These are phyloP conservation scores for Verticillium albo-atrum DNA, from an alignment of 2,329 filamentous ascomycete genomes.

Conservation along the genomic window DNA sequence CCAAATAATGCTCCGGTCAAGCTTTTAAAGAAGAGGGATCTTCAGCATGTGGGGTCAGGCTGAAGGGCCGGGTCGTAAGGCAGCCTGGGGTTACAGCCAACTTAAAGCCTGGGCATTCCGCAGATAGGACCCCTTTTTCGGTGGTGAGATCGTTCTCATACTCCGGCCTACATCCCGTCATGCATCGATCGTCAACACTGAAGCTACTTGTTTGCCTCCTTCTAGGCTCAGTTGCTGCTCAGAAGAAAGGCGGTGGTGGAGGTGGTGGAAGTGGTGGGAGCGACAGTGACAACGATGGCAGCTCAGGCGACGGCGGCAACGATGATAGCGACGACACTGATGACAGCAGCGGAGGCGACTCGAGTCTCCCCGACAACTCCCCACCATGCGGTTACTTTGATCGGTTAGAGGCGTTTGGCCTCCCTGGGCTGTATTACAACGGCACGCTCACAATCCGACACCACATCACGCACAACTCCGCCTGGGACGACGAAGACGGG, in stretches of 20 bases:
- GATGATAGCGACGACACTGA: too few species aligned
- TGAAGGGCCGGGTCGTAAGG: too few species aligned
- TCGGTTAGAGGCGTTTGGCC: constrained; percentile 2
- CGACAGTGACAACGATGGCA: background rate
- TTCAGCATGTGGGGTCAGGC: background rate
- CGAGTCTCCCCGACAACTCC: background rate
- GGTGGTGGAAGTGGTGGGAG: background rate
- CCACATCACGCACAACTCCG: constrained; percentile 6
- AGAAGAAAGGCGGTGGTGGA: constrained; percentile 48
- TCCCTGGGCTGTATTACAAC: constrained; percentile 14
- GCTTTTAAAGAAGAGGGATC: background rate
- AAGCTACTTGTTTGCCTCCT: background rate
- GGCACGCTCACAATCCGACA: constrained; percentile 11
- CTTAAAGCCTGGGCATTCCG: background rate
- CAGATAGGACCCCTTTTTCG: background rate
- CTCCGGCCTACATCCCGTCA: background rate
- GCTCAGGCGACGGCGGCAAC: background rate
- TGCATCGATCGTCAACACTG: background rate
- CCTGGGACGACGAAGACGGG: constrained; percentile 4
- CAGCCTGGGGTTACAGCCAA: too few species aligned
- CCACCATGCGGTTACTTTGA: background rate
- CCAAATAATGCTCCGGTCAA: background rate
- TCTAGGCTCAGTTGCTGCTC: constrained; percentile 17
- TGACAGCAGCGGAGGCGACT: background rate
- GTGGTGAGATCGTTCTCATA: background rate